A percentile compares a stretch with the other conserved stretches of the same genome.
Conservation (phyloP, 768 basidiomycete species). For the Dendrothele bispora region DNA sequence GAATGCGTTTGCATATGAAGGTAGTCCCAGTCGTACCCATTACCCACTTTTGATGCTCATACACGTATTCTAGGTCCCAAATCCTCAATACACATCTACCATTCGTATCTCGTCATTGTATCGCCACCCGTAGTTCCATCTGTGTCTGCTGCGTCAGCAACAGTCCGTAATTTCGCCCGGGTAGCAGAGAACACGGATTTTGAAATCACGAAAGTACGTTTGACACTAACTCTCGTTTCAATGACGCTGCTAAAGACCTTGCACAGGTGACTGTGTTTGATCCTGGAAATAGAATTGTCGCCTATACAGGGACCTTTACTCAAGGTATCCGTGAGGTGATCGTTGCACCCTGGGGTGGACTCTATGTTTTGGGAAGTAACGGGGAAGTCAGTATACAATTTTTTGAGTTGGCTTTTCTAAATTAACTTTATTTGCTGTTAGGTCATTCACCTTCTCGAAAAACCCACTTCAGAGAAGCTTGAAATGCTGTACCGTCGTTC, state of each 20-base stretch:
- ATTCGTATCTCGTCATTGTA: slow-evolving; percentile 88
- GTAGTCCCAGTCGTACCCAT: slow-evolving; percentile 31
- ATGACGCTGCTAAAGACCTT: neutral
- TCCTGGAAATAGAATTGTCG: slow-evolving; percentile 87
- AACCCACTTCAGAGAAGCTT: slow-evolving; percentile 81
- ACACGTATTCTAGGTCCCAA: slow-evolving; percentile 55
- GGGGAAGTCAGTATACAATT: slow-evolving; percentile 63
- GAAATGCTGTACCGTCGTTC: slow-evolving; percentile 82
- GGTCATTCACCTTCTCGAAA: slow-evolving; percentile 72
- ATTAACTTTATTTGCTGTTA: slow-evolving; percentile 22
- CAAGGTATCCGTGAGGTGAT: slow-evolving; percentile 84
- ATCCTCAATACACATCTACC: slow-evolving; percentile 70
- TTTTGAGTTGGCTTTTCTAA: slow-evolving; percentile 1
- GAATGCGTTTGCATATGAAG: slow-evolving; percentile 90
- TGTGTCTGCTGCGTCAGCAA: slow-evolving; percentile 65
- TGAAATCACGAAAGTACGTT: slow-evolving; percentile 62
- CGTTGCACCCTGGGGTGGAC: slow-evolving; percentile 69
- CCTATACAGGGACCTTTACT: slow-evolving; percentile 78
- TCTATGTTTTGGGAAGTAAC: slow-evolving; percentile 78
- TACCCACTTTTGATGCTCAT: neutral
- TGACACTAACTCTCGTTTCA: neutral
- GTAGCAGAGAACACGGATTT: slow-evolving; percentile 41
- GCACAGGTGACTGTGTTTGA: slow-evolving; percentile 74
- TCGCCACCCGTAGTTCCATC: slow-evolving; percentile 80
- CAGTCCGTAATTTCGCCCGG: slow-evolving; percentile 73